Conservation (phyloP, 1,284 basidiomycete genomes). For the Cystobasidium slooffiae region DNA sequence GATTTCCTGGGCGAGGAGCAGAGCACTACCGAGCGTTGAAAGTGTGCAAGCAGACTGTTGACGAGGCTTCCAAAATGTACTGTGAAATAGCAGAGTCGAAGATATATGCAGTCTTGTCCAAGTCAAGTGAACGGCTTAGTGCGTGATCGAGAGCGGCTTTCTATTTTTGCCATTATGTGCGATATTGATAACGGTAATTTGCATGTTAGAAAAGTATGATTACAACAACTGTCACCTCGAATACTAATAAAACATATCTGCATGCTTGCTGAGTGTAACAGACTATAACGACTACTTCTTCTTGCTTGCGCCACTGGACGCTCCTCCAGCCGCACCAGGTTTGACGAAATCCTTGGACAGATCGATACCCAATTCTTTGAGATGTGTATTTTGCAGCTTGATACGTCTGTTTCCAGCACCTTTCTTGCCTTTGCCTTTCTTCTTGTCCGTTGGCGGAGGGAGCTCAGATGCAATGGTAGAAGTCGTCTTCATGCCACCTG, state of each 20-base stretch:
- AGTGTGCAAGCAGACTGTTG: too few species aligned
- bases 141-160: neutral
- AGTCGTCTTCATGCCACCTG: slow-evolving; percentile 44
- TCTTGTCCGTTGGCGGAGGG: slow-evolving; percentile 60
- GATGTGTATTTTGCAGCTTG: slow-evolving; percentile 83
- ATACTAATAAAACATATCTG: neutral
- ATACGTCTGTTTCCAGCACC: slow-evolving; percentile 70
- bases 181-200: too few species aligned
- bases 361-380: slow-evolving; percentile 75
- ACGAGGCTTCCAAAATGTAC: too few species aligned
- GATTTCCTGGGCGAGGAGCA: too few species aligned
- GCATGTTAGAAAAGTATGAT: neutral
- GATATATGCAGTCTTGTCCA: neutral
- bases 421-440: slow-evolving; percentile 71
- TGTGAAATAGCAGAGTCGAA: neutral
- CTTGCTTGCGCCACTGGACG: neutral
- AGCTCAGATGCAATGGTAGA: slow-evolving; percentile 43
- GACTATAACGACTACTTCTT: slow-evolving; percentile 23
- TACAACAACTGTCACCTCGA: slow-evolving; percentile 13
- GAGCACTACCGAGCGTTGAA: too few species aligned
- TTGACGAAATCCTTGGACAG: slow-evolving; percentile 64
- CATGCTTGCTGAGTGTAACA: neutral
- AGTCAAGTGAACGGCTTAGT: neutral
- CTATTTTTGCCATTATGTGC: slow-evolving; percentile 1
- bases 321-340: slow-evolving; percentile 2